These are phyloP conservation scores for Hebeloma cylindrosporum DNA, from an alignment of 768 basidiomycete genomes.

Conservation along the genomic window DNA sequence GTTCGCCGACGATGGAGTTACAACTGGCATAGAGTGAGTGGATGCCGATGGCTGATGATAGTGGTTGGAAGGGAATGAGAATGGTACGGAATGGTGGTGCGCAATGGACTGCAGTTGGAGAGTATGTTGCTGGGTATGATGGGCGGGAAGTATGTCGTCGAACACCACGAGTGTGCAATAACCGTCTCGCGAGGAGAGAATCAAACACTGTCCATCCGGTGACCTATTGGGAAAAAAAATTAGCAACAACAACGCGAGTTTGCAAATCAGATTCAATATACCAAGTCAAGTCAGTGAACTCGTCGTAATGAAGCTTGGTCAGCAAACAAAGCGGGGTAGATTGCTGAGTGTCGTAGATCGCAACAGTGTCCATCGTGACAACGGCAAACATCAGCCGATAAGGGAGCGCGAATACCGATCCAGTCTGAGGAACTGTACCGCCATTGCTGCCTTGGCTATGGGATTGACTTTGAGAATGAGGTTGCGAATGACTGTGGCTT, in stretches of 20 bases:
- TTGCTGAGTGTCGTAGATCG: conserved; percentile 97
- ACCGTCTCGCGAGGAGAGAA: conserved; percentile 91
- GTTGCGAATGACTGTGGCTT: conserved; percentile 11
- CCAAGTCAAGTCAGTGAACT: conserved; percentile 97
- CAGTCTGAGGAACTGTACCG: conserved; percentile 30
- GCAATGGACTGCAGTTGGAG: conserved; percentile 91
- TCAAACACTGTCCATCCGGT: conserved; percentile 89
- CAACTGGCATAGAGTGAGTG: conserved; percentile 34
- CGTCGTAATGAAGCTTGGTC: conserved; percentile 94
- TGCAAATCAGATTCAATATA: conserved; percentile 38
- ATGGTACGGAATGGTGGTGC: conserved; percentile 73
- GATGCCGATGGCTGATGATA: conserved; percentile 27
- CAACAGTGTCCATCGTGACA: conserved; percentile 92
- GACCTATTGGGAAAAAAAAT: conserved; percentile 58
- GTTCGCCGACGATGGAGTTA: conserved; percentile 34
- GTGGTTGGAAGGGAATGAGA: conserved; percentile 39
- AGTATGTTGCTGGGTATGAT: conserved; percentile 89
- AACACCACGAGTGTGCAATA: conserved; percentile 96
- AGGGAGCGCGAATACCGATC: conserved; percentile 83
- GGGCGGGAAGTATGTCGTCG: conserved; percentile 87
- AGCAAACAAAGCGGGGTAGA: conserved; percentile 87
- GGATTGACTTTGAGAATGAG: conserved; percentile 1
- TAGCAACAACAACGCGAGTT: background rate
- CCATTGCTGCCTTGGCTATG: conserved; percentile 7
- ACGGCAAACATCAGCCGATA: conserved; percentile 96